Percentiles rank a stretch among this genome's conserved stretches.
Evolutionary conservation across 208 protist species (phyloP).

Genomic region (Wallacemonas rigidus): DNA sequence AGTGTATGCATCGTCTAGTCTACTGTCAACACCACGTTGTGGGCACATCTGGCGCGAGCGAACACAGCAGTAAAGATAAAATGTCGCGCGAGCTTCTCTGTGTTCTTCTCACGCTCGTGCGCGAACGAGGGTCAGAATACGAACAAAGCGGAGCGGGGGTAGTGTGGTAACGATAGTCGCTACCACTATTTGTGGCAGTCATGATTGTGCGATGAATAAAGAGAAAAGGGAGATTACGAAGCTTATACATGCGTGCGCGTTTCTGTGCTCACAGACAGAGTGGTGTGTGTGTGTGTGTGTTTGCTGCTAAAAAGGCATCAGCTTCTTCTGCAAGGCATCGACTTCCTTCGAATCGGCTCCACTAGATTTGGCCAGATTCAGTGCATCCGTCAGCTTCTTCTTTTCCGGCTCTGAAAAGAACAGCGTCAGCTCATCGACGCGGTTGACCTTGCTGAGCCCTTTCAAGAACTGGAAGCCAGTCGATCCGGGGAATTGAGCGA

Average conservation of each 20-base stretch:
- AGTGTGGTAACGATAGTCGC: too few species aligned
- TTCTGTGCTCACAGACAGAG: background rate
- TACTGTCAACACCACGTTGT: too few species aligned
- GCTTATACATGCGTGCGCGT: slow-evolving; percentile 11
- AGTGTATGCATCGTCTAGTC: too few species aligned
- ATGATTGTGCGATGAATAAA: too few species aligned
- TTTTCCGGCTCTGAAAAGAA: slow-evolving; percentile 83
- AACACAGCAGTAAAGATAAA: too few species aligned
- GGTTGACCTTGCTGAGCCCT: slow-evolving; percentile 70
- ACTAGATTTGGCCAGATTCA: slow-evolving; percentile 49
- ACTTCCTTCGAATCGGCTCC: slow-evolving; percentile 53
- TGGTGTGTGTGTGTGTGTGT: background rate
- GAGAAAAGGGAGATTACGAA: too few species aligned
- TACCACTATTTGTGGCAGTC: too few species aligned
- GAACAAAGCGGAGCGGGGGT: too few species aligned
- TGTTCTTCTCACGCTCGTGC: too few species aligned
- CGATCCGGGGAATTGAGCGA: slow-evolving; percentile 37
- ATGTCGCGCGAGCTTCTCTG: too few species aligned
- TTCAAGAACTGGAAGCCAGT: slow-evolving; percentile 60
- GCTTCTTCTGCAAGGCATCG: slow-evolving; percentile 45
- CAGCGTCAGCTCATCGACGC: slow-evolving; percentile 75
- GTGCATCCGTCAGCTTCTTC: slow-evolving; percentile 51
- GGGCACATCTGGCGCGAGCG: too few species aligned
- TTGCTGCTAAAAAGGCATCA: slow-evolving; percentile 38
- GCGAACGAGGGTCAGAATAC: too few species aligned